Base-by-base conservation (phyloP, 2,329 filamentous ascomycete genomes). In the Trichoderma sp. region DNA sequence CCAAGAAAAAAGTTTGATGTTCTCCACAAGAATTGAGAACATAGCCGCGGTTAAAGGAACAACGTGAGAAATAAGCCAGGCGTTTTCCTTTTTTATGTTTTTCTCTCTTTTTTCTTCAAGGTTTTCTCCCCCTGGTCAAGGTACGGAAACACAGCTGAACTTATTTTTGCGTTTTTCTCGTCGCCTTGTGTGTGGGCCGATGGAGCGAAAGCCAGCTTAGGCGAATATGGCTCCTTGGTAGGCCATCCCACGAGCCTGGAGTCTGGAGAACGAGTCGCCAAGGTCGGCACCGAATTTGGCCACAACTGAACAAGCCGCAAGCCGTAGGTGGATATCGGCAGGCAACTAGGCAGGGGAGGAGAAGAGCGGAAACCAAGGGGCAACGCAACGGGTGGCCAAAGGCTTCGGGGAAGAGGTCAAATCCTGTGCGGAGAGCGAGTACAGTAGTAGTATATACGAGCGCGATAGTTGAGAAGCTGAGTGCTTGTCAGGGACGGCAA, bases 181-280 rank as follows among this genome's bases (percentile, higher is more conserved):
- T 32, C 12, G 29, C 27, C 15, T 27, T 52, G 42, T 67, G 54
- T 25, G 61, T 57, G 61, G 52, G 29, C 53, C 63, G 29, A 39
- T 9, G 53, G 27, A 42, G 52, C 63, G 25, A 57, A 37, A 65
- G 27, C 63, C 58, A 39, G 8, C 57, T 12, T 50, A 48, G 37
- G 29, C 27, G 39, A 50, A 61, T 19, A 57, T 54, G 63, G 63
- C 48, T 39, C 42, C 57, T 53, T 54, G 48, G 34, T 32, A 57
- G 29, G 29, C 52, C 27, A 54, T 67, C 57, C 65, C 57, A 35
- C 50, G 48, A 52, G 57, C 48, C 58, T 63, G 57, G 57, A 67
- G 66, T 67, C 42, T 64, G 67, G 52, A 64, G 59, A 64, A 58
- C 32, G 59, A 68, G 58, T 68, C 58, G 58, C 37, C 17, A 56